A percentile compares a stretch with the other conserved stretches of the same genome.
These are phyloP conservation scores for Eucalyptus decipiens DNA, from an alignment of 345 rosid genomes.

Conservation along the genomic window DNA sequence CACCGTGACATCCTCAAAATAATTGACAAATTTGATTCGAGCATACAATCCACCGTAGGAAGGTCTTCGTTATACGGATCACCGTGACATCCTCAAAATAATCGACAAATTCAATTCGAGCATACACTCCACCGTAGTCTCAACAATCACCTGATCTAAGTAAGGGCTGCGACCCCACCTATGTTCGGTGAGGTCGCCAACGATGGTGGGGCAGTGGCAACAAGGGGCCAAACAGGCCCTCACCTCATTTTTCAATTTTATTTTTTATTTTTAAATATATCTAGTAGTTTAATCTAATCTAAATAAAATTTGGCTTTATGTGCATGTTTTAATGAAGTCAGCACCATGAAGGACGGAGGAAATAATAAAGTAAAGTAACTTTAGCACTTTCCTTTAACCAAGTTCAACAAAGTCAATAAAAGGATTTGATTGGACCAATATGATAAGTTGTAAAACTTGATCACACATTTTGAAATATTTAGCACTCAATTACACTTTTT, in stretches of 20 bases:
- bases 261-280: too few relatives aligned
- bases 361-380: too few relatives aligned
- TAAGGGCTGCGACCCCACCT: neutral
- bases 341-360: neutral
- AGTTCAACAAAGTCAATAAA: neutral
- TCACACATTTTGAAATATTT: too few relatives aligned
- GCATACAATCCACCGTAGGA: conserved; percentile 9
- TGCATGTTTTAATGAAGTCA: neutral
- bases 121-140: conserved; percentile 14
- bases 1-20: neutral
- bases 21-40: neutral
- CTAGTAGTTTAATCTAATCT: too few relatives aligned
- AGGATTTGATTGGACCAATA: too few relatives aligned
- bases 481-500: too few relatives aligned
- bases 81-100: too few relatives aligned
- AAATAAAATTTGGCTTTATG: neutral
- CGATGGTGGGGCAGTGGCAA: neutral
- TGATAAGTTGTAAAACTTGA: rapidly evolving
- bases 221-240: neutral
- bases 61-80: too few relatives aligned
- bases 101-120: neutral
- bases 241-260: neutral
- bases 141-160: neutral
- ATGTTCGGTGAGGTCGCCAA: too few relatives aligned
- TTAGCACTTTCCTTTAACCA: neutral